Conservation (phyloP, 2,329 filamentous ascomycete species). For the Pochonia chlamydosporia region DNA sequence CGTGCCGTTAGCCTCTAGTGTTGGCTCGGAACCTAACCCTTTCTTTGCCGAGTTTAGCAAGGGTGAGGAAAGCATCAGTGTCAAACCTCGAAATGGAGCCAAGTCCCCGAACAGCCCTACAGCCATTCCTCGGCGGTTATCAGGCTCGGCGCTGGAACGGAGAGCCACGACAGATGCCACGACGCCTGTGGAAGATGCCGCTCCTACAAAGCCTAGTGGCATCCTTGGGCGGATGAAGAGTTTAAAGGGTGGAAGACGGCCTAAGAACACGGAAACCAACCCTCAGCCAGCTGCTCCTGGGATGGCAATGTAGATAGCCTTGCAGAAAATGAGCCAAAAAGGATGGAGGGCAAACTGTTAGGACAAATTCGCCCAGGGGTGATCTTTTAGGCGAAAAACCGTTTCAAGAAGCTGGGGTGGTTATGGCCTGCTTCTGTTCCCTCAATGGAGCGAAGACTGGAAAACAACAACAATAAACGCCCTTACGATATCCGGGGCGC, state of each 20-base stretch:
- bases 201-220: constrained; percentile 46
- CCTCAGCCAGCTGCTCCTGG: constrained; percentile 20
- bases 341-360: too few species aligned
- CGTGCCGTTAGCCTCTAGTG: constrained; percentile 26
- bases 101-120: constrained; percentile 54
- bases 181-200: constrained; percentile 32
- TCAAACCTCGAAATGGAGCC: constrained; percentile 33
- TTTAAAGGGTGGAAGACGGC: constrained; percentile 61
- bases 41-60: constrained; percentile 76
- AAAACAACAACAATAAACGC: too few species aligned
- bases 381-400: too few species aligned
- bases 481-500: too few species aligned
- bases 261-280: constrained; percentile 22
- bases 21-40: constrained; percentile 52
- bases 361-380: too few species aligned
- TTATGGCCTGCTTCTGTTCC: too few species aligned
- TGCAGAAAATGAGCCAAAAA: neutral
- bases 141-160: constrained; percentile 50
- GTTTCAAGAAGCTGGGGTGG: too few species aligned
- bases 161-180: constrained; percentile 55
- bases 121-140: constrained; percentile 32
- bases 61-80: constrained; percentile 45
- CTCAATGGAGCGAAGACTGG: too few species aligned
- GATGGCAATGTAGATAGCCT: constrained; percentile 31
- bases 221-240: constrained; percentile 78